These are phyloP conservation scores for Saccharum hybrid DNA, from an alignment of 202 grass and related monocot genomes.

Conservation along the genomic window DNA sequence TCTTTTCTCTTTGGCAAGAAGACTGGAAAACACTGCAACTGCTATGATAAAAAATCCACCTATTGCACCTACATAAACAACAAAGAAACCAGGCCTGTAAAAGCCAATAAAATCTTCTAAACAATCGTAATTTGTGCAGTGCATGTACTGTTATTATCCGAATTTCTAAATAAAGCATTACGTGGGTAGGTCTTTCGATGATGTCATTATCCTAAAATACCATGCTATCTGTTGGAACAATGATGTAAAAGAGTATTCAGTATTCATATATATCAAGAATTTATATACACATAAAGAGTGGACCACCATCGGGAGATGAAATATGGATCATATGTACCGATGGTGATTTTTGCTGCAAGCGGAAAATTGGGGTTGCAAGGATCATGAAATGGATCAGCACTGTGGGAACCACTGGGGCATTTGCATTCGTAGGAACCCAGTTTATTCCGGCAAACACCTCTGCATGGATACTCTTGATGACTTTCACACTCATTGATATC, in stretches of 20 bases:
- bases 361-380: conserved; percentile 8
- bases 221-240: no score
- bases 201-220: no score
- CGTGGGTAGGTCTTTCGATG: no score
- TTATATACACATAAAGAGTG: neutral
- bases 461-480: neutral
- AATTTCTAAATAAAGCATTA: no score
- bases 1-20: conserved; percentile 21
- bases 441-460: conserved; percentile 17
- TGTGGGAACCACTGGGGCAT: neutral
- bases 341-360: neutral
- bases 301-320: neutral
- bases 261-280: no score
- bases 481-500: conserved; percentile 41
- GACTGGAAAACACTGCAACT: conserved; percentile 32
- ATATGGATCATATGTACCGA: neutral
- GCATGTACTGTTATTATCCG: no score
- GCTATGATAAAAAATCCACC: conserved; percentile 4
- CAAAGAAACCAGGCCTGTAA: neutral
- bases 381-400: neutral
- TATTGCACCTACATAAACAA: neutral
- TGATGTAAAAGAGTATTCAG: no score
- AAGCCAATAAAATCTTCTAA: no score
- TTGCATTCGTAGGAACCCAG: conserved; percentile 32
- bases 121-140: neutral